Evolutionary conservation across 2,329 filamentous ascomycete genomes (phyloP), one percentile per base, ranked within the genome.

Genomic region (Sporothrix pseudoabietina): DNA sequence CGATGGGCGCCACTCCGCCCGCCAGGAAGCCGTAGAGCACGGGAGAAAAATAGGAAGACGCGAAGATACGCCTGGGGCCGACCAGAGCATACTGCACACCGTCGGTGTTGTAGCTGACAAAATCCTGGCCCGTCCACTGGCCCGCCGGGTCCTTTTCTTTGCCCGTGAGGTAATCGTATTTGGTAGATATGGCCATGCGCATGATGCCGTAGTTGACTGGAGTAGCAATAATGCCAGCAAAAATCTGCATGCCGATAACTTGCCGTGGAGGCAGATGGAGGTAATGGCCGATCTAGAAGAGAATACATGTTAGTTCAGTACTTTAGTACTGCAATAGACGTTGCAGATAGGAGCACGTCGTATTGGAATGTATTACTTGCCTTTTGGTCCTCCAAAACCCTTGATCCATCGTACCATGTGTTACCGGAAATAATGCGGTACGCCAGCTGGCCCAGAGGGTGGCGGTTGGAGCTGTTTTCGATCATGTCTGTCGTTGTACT

Each of bases 171-270:
- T 76, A 76, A 49, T 75, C 74, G 47, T 63, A 74, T 57, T 76
- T 76, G 65, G 75, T 68, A 8, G 72, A 72, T 4, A 76, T 10
- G 6, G 74, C 76, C 73, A 74, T 75, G 7, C 73, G 70, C 76
- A 77, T 76, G 3, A 77, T 73, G 39, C 68, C 75, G 49, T 77
- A 77, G 73, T 76, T 77, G 26, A 77, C 68, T 4, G 75, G 76
- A 4, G 72, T 72, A 3, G 75, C 74, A n/a, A 77, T 35, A 41
- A 76, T 75, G 66, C 75, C 75, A 71, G 74, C 75, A 35, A 76
- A 44, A 19, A 76, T 74, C 57, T 77, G 75, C 44, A 76, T 75
- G n/a, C 75, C 74, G 8, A 77, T 76, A 19, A 77, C 75, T 30
- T 73, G 63, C 8, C 76, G 75, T 39, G 75, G 76, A 9, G 76